Conservation (phyloP, 768 basidiomycete species). For the Leccinum aurantiacum region DNA sequence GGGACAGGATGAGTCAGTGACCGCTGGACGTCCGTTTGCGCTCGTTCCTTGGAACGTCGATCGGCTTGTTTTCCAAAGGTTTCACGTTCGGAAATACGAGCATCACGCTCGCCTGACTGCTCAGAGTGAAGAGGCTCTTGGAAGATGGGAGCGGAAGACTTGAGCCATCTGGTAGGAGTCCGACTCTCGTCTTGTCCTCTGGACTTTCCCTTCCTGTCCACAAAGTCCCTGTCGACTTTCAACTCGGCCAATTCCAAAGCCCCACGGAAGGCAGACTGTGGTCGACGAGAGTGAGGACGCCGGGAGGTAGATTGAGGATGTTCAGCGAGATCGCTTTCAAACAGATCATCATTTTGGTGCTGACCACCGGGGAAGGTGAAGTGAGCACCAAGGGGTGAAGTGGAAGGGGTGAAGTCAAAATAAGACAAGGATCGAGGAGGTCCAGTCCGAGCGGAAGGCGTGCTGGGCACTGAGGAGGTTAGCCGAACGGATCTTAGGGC, state of each 20-base stretch:
- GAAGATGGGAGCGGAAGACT: conserved; percentile 41
- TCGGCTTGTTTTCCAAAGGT: conserved; percentile 6
- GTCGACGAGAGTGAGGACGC: conserved; percentile 17
- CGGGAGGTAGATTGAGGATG: conserved; percentile 35
- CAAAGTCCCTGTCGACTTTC: conserved; percentile 35
- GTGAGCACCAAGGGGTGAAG: conserved; percentile 36
- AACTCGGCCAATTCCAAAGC: conserved; percentile 49
- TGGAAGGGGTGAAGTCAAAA: conserved; percentile 50
- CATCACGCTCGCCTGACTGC: conserved; percentile 27
- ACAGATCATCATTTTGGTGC: conserved; percentile 27
- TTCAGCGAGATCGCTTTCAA: conserved; percentile 36
- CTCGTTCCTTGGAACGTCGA: conserved; percentile 7
- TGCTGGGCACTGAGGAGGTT: conserved; percentile 26
- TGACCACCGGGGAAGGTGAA: conserved; percentile 27
- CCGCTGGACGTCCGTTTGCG: conserved; percentile 11
- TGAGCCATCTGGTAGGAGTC: conserved; percentile 56
- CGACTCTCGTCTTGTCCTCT: conserved; percentile 50
- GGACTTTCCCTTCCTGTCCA: conserved; percentile 56
- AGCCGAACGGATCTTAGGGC: conserved; percentile 9
- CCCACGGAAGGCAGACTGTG: conserved; percentile 57
- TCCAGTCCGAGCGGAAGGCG: conserved; percentile 67
- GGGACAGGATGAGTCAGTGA: conserved; percentile 32
- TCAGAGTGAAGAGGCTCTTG: conserved; percentile 25
- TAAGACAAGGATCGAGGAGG: conserved; percentile 74
- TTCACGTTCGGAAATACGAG: conserved; percentile 14